Percentiles rank a stretch among this genome's conserved stretches.
These are phyloP conservation scores for Ascomycota sp. DNA, from an alignment of 2,329 filamentous ascomycete species.

Conservation along the genomic window DNA sequence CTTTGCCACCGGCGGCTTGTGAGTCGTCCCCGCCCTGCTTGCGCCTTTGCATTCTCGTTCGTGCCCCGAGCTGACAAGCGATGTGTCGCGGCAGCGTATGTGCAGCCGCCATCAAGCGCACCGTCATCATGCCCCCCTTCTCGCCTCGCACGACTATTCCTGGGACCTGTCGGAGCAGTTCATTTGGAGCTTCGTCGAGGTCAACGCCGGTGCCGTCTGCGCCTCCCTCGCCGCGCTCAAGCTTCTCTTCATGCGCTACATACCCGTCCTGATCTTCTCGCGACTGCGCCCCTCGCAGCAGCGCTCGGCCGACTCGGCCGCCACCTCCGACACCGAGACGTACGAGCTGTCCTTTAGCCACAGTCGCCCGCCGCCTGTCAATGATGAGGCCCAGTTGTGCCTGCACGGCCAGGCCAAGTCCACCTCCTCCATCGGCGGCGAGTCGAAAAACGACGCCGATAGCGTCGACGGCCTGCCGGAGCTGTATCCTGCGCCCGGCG, in stretches of 20 bases:
- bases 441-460: constrained; percentile 5
- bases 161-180: constrained; percentile 8
- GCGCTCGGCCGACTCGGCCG: constrained; percentile 3
- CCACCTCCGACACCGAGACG: too few relatives aligned
- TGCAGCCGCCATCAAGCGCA: constrained; percentile 9
- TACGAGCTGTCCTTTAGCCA: too few relatives aligned
- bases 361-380: too few relatives aligned
- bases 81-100: too few relatives aligned
- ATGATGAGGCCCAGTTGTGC: constrained; percentile 8
- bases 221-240: constrained; percentile 28
- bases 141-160: constrained; percentile 7
- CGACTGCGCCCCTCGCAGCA: constrained; percentile 7
- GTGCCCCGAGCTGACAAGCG: too few relatives aligned
- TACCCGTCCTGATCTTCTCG: constrained; percentile 8
- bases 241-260: constrained; percentile 19
- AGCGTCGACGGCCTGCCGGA: constrained; percentile 6
- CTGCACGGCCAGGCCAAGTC: neutral
- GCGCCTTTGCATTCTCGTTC: too few relatives aligned
- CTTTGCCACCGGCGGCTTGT: constrained; percentile 16
- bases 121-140: constrained; percentile 8
- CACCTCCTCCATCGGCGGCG: too few relatives aligned
- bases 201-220: constrained; percentile 27
- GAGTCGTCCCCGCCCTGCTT: too few relatives aligned
- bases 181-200: constrained; percentile 25
- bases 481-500: constrained; percentile 2